phyloP scores from a whole-genome alignment of 345 rosid genomes.

The Eucalyptus brandiana region DNA sequence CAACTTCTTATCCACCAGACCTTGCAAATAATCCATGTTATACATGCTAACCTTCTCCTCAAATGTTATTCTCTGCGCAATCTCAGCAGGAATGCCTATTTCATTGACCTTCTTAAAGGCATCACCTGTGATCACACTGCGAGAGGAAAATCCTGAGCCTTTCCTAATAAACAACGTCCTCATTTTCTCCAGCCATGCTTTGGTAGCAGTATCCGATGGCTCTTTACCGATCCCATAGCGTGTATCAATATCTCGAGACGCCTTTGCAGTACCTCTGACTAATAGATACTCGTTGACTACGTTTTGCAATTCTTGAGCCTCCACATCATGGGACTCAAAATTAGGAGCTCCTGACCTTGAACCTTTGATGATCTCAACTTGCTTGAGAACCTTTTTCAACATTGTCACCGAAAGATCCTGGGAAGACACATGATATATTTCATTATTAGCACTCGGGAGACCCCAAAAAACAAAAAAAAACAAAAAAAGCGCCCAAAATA shows the following conservation, averaged over 20 bases:
- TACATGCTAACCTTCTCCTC: conserved; percentile 80
- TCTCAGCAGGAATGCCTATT: conserved; percentile 76
- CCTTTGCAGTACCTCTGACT: conserved; percentile 74
- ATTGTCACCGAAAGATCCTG: conserved; percentile 77
- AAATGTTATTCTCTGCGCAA: conserved; percentile 80
- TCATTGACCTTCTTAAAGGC: conserved; percentile 65
- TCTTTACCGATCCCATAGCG: conserved; percentile 51
- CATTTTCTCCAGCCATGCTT: conserved; percentile 94
- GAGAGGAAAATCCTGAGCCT: conserved; percentile 94
- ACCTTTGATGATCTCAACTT: conserved; percentile 49
- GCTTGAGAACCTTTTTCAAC: conserved; percentile 73
- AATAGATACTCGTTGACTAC: conserved; percentile 67
- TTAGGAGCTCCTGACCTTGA: conserved; percentile 78
- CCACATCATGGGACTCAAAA: conserved; percentile 76
- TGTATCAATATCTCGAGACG: conserved; percentile 46
- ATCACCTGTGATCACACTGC: conserved; percentile 97
- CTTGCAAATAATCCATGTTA: conserved; percentile 50
- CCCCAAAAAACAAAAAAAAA: neutral
- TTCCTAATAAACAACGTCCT: conserved; percentile 74
- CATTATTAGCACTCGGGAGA: neutral
- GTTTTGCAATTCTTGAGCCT: conserved; percentile 57
- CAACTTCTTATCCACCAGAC: conserved; percentile 58
- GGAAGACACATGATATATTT: neutral
- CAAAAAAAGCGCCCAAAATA: neutral
- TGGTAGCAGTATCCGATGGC: conserved; percentile 47